Conservation (phyloP, 78 protist species). For the Polysphondylium violaceum region DNA sequence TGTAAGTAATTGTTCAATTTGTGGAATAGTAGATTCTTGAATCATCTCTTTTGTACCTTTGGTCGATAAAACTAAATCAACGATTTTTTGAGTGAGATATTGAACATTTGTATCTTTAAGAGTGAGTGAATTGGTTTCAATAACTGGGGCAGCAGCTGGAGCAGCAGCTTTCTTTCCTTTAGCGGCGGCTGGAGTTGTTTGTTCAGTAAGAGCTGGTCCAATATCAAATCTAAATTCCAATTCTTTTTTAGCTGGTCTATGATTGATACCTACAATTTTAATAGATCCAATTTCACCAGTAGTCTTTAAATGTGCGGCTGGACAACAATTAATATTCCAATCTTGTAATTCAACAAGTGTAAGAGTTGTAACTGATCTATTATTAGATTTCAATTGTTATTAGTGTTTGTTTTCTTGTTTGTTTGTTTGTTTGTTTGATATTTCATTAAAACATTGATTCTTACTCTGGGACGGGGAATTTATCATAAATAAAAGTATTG, state of each 20-base stretch:
- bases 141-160: not conserved
- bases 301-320: conserved; percentile 48
- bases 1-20: conserved; percentile 38
- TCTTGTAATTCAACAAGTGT: conserved; percentile 51
- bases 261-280: conserved; percentile 62
- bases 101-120: conserved; percentile 42
- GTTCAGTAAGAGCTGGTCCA: not conserved
- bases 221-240: conserved; percentile 78
- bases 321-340: conserved; percentile 78
- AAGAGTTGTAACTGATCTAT: conserved; percentile 45
- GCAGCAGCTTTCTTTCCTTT: not conserved
- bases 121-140: not conserved
- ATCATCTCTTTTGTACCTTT: not conserved
- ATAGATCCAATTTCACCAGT: conserved; percentile 61
- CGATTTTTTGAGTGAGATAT: conserved; percentile 14
- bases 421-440: not conserved
- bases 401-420: not conserved
- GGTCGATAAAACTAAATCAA: not conserved
- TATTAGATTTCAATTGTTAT: not conserved
- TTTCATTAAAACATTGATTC: not conserved
- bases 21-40: not conserved
- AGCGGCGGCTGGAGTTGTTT: not conserved
- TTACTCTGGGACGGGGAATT: conserved; percentile 81
- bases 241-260: conserved; percentile 71
- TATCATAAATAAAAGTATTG: conserved; percentile 74